Evolutionary conservation across 441 rosid genomes (phyloP), one percentile per base, ranked within the genome.

Genomic region (Mallotus japonicus): DNA sequence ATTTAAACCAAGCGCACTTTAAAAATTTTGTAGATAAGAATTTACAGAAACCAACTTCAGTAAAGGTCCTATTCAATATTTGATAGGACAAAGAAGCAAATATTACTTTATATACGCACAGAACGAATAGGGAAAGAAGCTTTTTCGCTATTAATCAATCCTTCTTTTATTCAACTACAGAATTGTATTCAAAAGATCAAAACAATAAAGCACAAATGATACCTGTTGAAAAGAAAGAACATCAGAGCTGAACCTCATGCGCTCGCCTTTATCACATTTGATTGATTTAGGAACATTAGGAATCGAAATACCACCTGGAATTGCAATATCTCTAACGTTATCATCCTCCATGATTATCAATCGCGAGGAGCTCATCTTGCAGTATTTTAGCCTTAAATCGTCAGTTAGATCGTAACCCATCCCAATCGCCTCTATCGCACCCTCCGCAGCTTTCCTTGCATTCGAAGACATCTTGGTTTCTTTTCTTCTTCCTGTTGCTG

Each of bases 151-250:
- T 3, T 12, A 47, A 47, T 47, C 50, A 47, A 47, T 12, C 50
- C n/a, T 15, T 54, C 20, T 16, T 8, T 54, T 54, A 2, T 54
- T 54, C 22, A 54, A 54, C 10, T 6, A 54, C 6, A 54, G 17
- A 42, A 66, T 55, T 56, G 8, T 17, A 19, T 3, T 6, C 19
- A 17, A 6, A 62, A 24, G 32, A 53, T 46, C 9, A 40, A 6
- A 58, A 44, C 0, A 32, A 12, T 20, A 17, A 62, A 3, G 17
- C 54, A 1, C 5, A 9, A 6, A 32, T 37, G 9, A 51, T 55
- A 95, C 99, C 97, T 95, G 98, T 71, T 91, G 97, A 72, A 93
- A 93, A 73, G 97, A 85, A 72, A 90, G 88, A 74, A 90, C 87
- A 78, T 93, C 97, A 47, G 98, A 93, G 77, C 87, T 79, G 73